phyloP scores from a whole-genome alignment of 805 yeast genomes.

The Blastobotrys robertii region DNA sequence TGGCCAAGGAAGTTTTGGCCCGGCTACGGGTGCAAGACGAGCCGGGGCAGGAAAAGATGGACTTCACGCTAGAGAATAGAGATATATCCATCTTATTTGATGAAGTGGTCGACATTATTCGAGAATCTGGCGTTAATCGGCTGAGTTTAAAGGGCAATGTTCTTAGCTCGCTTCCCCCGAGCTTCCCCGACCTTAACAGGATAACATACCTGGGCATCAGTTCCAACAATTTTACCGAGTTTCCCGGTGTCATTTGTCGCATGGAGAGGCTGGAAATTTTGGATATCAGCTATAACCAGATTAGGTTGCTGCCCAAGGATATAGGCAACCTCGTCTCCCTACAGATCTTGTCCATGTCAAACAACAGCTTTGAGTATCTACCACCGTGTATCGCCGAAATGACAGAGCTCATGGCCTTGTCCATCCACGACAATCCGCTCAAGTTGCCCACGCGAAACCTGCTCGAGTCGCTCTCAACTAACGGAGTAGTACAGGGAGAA shows the following conservation, averaged over 20 bases:
- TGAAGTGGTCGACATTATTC: too few species aligned
- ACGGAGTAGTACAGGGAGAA: slow-evolving; percentile 37
- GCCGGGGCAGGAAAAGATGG: too few species aligned
- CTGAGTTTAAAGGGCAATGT: slow-evolving; percentile 46
- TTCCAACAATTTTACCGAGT: slow-evolving; percentile 41
- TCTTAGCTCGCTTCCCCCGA: slow-evolving; percentile 38
- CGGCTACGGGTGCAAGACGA: too few species aligned
- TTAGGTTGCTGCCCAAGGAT: slow-evolving; percentile 38
- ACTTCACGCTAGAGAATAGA: too few species aligned
- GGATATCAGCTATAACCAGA: slow-evolving; percentile 51
- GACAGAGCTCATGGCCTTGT: slow-evolving; percentile 44
- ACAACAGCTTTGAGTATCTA: slow-evolving; percentile 46
- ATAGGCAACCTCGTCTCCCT: slow-evolving; percentile 34
- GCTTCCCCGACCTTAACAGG: slow-evolving; percentile 32
- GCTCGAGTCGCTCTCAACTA: slow-evolving; percentile 27
- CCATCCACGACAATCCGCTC: slow-evolving; percentile 53
- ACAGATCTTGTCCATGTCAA: slow-evolving; percentile 50
- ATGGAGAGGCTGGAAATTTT: slow-evolving; percentile 47
- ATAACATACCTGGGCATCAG: slow-evolving; percentile 59
- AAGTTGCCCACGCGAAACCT: slow-evolving; percentile 37
- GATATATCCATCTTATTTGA: too few species aligned
- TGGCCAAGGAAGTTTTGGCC: too few species aligned
- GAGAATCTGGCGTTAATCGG: slow-evolving; percentile 14
- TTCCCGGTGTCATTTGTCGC: slow-evolving; percentile 36
- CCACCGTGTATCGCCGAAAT: slow-evolving; percentile 46